Evolutionary conservation across 805 yeast species (phyloP).

Genomic region (Lachancea waltii): DNA sequence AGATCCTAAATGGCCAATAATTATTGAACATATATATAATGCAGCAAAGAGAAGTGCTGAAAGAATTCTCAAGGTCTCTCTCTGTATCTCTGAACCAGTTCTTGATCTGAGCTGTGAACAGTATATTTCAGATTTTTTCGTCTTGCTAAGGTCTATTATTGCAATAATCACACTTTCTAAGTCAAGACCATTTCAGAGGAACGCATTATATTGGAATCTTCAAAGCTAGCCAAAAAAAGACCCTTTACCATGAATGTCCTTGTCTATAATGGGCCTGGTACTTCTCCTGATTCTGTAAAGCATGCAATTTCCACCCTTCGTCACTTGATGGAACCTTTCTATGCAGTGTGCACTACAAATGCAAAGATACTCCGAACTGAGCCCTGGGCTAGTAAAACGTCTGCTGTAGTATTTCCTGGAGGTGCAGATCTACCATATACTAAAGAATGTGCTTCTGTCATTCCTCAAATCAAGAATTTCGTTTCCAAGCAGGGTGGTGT

Average conservation of each 20-base stretch:
- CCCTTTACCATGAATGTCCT: slow-evolving; percentile 54
- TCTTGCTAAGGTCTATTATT: no score
- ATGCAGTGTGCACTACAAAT: slow-evolving; percentile 73
- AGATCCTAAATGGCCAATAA: no score
- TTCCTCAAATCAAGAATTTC: slow-evolving; percentile 52
- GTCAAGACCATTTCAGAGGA: no score
- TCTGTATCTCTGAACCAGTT: no score
- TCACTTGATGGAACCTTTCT: slow-evolving; percentile 71
- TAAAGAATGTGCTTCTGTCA: slow-evolving; percentile 59
- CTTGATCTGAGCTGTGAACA: no score
- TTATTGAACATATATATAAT: no score
- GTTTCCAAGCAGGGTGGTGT: slow-evolving; percentile 76
- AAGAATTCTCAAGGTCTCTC: no score
- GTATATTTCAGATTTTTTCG: no score
- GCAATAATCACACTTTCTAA: no score
- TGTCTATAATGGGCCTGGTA: slow-evolving; percentile 70
- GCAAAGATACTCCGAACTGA: slow-evolving; percentile 60
- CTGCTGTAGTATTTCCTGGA: slow-evolving; percentile 84
- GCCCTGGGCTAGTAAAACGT: slow-evolving; percentile 82
- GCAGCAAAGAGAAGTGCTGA: no score
- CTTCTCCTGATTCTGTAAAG: slow-evolving; percentile 79
- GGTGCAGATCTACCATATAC: slow-evolving; percentile 95
- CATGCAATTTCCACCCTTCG: slow-evolving; percentile 77
- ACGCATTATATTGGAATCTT: not conserved
- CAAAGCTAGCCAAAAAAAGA: not conserved